phyloP scores from a whole-genome alignment of 164 flowering plant genomes.

The Stephania yunnanensis region DNA sequence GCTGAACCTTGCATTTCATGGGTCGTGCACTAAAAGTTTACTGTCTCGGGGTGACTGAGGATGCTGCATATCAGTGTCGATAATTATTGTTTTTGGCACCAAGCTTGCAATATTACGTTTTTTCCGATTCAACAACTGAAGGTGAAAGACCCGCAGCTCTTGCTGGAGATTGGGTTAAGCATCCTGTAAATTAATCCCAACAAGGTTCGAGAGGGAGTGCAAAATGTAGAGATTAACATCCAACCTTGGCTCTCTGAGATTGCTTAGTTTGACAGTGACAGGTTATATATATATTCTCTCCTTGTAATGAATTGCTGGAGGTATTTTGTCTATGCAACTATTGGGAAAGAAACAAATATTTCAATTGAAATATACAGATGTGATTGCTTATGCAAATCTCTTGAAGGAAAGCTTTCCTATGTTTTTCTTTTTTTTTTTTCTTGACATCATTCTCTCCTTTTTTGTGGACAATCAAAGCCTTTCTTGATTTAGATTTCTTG shows the following conservation, averaged over 20 bases:
- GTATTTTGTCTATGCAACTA: not conserved
- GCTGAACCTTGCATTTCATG: not conserved
- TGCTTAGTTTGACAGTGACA: not conserved
- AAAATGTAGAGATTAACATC: not conserved
- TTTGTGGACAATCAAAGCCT: too few species aligned
- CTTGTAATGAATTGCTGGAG: not conserved
- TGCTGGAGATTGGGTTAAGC: not conserved
- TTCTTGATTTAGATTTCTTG: too few species aligned
- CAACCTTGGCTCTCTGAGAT: not conserved
- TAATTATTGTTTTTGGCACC: not conserved
- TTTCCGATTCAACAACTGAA: not conserved
- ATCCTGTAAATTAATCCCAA: not conserved
- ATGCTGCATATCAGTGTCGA: not conserved
- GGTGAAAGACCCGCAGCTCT: not conserved
- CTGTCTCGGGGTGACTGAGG: not conserved
- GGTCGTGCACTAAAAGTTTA: not conserved
- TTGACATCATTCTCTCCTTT: too few species aligned
- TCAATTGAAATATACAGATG: not conserved
- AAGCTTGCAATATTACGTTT: not conserved
- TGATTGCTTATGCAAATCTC: not conserved
- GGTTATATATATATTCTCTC: not conserved
- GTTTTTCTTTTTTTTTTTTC: too few species aligned
- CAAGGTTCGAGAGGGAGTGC: not conserved
- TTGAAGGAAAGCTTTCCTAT: not conserved
- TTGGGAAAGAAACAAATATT: not conserved